Evolutionary conservation across 75 land plant species (phyloP), one percentile per base, ranked within the genome.

Genomic region (Azolla pinnata): DNA sequence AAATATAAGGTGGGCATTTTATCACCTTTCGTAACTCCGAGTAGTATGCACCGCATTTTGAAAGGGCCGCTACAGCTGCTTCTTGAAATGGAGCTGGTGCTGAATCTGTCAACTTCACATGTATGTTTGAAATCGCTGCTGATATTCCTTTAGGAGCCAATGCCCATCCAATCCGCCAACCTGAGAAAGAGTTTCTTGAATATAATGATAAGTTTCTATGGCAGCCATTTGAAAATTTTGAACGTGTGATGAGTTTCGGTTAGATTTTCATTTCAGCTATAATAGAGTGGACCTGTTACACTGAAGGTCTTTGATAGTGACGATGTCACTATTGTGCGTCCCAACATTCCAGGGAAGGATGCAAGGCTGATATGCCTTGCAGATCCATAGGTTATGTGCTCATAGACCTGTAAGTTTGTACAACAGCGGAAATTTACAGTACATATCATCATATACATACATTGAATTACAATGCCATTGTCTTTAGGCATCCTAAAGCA

Each of bases 161-260:
- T 31, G 97, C 97, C 97, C 97, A 91, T 25, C 97, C 97, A 74
- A 91, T 61, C 57, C 97, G 83, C 97, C 97, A 91, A 35, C 97
- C 97, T 77, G 31, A n/a, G n/a, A n/a, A 25, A 24, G n/a, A 65
- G 44, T 8, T 9, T 49, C 20, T 0, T 30, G 33, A 31, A 33
- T 7, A 52, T 9, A 40, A 40, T 9, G 14, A 40, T 40, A 40
- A 40, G 16, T 40, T 9, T 9, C 44, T 9, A 40, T 40, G 44
- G 16, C 16, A 40, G 16, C 44, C 16, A 40, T 9, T 16, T 9
- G 44, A 40, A 9, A 40, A n/a, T n/a, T n/a, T n/a, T n/a, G n/a
- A n/a, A n/a, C n/a, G n/a, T n/a, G n/a, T n/a, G n/a, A n/a, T n/a
- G n/a, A n/a, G n/a, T n/a, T n/a, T n/a, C n/a, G n/a, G n/a, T n/a